phyloP scores from a whole-genome alignment of 225 moss, liverwort and hornwort species.

The Takakia lepidozioides region DNA sequence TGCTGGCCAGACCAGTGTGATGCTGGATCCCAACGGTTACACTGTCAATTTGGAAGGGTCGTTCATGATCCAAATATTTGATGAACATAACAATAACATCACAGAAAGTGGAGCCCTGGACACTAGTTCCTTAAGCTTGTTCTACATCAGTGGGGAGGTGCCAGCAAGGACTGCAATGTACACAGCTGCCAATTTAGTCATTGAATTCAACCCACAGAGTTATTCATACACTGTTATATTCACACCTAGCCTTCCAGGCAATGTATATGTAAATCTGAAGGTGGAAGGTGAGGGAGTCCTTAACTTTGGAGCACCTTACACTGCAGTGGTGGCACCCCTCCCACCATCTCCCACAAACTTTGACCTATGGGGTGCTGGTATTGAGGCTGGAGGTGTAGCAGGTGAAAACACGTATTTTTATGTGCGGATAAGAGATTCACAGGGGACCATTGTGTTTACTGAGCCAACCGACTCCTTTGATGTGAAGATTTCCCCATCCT shows the following conservation, averaged over 20 bases:
- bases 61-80: conserved; percentile 41
- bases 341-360: conserved; percentile 20
- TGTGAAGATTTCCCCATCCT: conserved; percentile 18
- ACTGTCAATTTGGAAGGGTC: conserved; percentile 18
- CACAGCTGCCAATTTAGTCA: conserved; percentile 9
- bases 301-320: conserved; percentile 26
- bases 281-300: conserved; percentile 21
- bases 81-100: conserved; percentile 37
- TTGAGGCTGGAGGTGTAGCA: conserved; percentile 33
- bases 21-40: conserved; percentile 29
- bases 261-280: conserved; percentile 22
- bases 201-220: conserved; percentile 13
- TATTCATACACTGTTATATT: conserved; percentile 21
- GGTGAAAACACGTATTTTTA: conserved; percentile 31
- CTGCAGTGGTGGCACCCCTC: conserved; percentile 18
- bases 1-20: conserved; percentile 16
- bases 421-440: conserved; percentile 18
- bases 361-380: conserved; percentile 49
- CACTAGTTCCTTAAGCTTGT: conserved; percentile 13
- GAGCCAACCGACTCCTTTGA: conserved; percentile 18
- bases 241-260: conserved; percentile 18
- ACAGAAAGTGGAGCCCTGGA: conserved; percentile 36
- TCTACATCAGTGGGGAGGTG: conserved; percentile 24
- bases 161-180: conserved; percentile 17
- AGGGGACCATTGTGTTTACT: conserved; percentile 18